A percentile compares a stretch with the other conserved stretches of the same genome.
Conservation (phyloP, 257 asterid species). For the Nicotiana attenuata region DNA sequence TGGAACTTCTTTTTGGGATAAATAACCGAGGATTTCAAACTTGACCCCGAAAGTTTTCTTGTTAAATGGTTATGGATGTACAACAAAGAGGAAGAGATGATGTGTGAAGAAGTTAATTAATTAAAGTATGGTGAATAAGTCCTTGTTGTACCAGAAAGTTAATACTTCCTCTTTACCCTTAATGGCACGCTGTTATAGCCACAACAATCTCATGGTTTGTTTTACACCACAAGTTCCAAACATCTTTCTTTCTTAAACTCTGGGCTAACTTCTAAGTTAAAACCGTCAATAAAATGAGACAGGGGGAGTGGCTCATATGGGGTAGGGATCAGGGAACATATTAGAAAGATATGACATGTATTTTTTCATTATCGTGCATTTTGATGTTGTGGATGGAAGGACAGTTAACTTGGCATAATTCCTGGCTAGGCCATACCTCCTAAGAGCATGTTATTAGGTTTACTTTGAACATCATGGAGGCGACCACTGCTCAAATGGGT, state of each 20-base stretch:
- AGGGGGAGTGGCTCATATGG: not conserved
- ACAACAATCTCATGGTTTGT: too few relatives aligned
- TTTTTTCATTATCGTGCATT: too few relatives aligned
- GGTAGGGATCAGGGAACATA: not conserved
- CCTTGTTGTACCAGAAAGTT: not conserved
- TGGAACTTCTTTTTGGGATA: not conserved
- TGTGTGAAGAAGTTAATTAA: not conserved
- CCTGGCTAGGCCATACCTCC: too few relatives aligned
- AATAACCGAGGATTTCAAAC: not conserved
- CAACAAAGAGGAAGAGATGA: not conserved
- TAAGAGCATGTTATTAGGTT: too few relatives aligned
- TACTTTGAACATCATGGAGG: too few relatives aligned
- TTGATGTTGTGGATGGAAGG: too few relatives aligned
- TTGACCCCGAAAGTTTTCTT: not conserved
- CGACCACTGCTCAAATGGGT: too few relatives aligned
- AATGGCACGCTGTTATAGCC: not conserved
- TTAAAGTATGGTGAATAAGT: not conserved
- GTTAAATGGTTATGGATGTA: conserved; percentile 2
- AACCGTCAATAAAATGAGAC: too few relatives aligned
- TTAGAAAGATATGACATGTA: not conserved
- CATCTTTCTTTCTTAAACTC: too few relatives aligned
- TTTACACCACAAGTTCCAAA: too few relatives aligned
- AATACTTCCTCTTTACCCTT: not conserved
- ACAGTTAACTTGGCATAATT: too few relatives aligned
- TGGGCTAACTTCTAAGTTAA: too few relatives aligned